phyloP scores from a whole-genome alignment of 805 yeast species.

The Peterozyma xylosa region DNA sequence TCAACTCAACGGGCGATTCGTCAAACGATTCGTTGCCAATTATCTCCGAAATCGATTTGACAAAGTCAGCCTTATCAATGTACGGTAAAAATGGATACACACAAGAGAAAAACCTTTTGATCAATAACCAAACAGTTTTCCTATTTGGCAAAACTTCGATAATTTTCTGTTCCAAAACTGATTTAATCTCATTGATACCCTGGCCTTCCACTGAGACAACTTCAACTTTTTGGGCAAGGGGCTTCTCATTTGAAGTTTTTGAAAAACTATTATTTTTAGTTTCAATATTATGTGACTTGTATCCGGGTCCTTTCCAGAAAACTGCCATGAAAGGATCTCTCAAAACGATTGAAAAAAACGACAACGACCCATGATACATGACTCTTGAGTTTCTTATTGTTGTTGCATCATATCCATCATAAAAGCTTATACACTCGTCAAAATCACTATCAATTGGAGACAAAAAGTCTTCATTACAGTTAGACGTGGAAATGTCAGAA shows the following conservation, averaged over 20 bases:
- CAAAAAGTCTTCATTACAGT: neutral
- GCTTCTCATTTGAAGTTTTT: conserved; percentile 4
- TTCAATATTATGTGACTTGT: conserved; percentile 15
- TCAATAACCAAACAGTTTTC: conserved; percentile 35
- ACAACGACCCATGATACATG: conserved; percentile 23
- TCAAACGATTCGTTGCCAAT: conserved; percentile 24
- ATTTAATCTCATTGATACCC: conserved; percentile 17
- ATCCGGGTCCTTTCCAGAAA: neutral
- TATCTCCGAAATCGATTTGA: conserved; percentile 23
- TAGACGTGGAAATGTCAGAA: too few relatives aligned
- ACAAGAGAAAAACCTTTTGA: conserved; percentile 33
- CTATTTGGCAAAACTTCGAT: conserved; percentile 33
- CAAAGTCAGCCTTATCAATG: conserved; percentile 29
- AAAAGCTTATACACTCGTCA: conserved; percentile 18
- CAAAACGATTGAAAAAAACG: conserved; percentile 18
- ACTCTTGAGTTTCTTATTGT: conserved; percentile 23
- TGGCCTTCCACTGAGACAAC: conserved; percentile 1
- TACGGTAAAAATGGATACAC: conserved; percentile 43
- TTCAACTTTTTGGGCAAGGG: conserved; percentile 1
- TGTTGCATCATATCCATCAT: conserved; percentile 20
- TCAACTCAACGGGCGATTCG: conserved; percentile 21
- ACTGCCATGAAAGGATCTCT: conserved; percentile 23
- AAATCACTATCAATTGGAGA: neutral
- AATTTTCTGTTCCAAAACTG: conserved; percentile 27
- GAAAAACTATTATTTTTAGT: conserved; percentile 11